Base-by-base conservation (phyloP, 805 yeast species). In the Kluyveromyces lactis region DNA sequence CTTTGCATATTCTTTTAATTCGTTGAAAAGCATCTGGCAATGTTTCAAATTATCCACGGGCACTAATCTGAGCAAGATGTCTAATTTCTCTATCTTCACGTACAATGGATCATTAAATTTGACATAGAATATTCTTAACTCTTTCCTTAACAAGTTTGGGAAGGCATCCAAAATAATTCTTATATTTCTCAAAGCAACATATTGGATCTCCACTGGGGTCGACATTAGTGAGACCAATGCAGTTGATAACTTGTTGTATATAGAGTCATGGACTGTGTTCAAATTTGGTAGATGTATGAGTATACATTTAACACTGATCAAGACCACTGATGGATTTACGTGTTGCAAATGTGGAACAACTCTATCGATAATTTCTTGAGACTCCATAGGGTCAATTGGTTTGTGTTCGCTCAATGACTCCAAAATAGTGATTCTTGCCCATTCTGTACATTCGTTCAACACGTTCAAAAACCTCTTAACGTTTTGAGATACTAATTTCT, bases 341-440 rank as follows among this genome's bases (percentile, higher is more conserved):
- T 90, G 98, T 66, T 90, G 98, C 53, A 90, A 73, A 64, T 92
- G 97, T 11, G 98, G 97, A 8, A 85, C 75, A 8, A 86, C 87
- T 46, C 95, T 72, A 53, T 90, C 97, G 45, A 90, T 74, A 40
- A 90, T 85, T 54, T 85, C 87, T 44, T 73, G 77, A 2, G 95
- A 87, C 56, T 89, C 95, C 12, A 71, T 66, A 2, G 66, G 57
- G 33, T 70, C 74, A 2, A 56, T 52, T 0, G 94, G 69, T 4
- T 67, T 56, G 58, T 81, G 90, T 33, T 81, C 89, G 5, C 86
- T 72, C 47, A 92, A 64, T 1, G 95, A 87, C 1, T 84, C 76
- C 43, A 92, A 69, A 32, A 92, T 84, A 1, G 97, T 77, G 48
- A 92, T 83, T 54, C 98, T 75, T 9, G 98, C 98, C 99, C 99